A percentile compares a stretch with the other conserved stretches of the same genome.
Evolutionary conservation across 495 filamentous ascomycete species (phyloP).

Genomic region (Xylona heveae): DNA sequence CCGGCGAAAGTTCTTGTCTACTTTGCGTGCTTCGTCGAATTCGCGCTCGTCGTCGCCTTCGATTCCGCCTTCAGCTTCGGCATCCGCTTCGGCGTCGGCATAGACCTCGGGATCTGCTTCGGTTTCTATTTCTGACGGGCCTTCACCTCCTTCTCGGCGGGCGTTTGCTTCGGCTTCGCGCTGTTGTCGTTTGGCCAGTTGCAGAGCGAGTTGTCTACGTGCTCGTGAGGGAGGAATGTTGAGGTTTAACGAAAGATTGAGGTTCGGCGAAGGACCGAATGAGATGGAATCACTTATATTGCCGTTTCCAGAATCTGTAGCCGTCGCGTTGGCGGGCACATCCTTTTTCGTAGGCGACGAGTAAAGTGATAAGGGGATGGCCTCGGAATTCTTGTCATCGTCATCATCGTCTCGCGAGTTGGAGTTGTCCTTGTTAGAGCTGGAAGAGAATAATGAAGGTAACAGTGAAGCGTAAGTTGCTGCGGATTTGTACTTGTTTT

Average conservation of each 20-base stretch:
- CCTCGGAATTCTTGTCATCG: background rate
- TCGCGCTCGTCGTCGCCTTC: too few species aligned
- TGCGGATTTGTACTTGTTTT: background rate
- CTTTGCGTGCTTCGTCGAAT: too few species aligned
- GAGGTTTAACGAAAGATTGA: slow-evolving; percentile 20
- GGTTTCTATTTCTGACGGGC: slow-evolving; percentile 3
- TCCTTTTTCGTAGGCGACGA: slow-evolving; percentile 1
- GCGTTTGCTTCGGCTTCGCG: slow-evolving; percentile 26
- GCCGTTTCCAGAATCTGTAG: too few species aligned
- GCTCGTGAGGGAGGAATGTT: slow-evolving; percentile 75
- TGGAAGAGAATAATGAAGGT: background rate
- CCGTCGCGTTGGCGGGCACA: slow-evolving; percentile 3
- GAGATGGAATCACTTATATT: too few species aligned
- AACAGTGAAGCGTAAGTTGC: background rate
- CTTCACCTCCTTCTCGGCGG: slow-evolving; percentile 1
- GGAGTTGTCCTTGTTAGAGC: background rate
- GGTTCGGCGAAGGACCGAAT: background rate
- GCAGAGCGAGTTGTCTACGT: slow-evolving; percentile 60
- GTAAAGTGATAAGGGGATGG: background rate
- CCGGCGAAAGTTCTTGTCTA: too few species aligned
- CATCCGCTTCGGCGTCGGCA: too few species aligned
- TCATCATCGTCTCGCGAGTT: slow-evolving; percentile 2
- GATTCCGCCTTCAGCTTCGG: too few species aligned
- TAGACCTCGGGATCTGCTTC: too few species aligned
- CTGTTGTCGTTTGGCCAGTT: slow-evolving; percentile 60